These are phyloP conservation scores for Chrysoporthe deuterocubensis DNA, from an alignment of 2,329 filamentous ascomycete genomes.

Conservation along the genomic window DNA sequence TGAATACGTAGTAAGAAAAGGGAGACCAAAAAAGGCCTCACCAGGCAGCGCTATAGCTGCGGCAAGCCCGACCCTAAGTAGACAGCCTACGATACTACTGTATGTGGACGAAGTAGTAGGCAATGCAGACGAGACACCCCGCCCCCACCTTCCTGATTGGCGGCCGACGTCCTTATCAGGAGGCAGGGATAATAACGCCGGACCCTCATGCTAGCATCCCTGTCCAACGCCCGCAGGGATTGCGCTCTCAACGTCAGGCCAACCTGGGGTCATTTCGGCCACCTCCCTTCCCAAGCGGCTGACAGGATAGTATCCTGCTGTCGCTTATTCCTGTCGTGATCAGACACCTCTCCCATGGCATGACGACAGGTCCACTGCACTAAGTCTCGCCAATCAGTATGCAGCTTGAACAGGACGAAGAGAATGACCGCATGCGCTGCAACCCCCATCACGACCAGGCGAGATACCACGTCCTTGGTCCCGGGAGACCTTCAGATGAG, in stretches of 20 bases:
- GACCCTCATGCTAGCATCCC: background rate
- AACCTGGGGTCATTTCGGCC: background rate
- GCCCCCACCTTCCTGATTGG: conserved; percentile 5
- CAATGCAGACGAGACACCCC: background rate
- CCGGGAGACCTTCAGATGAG: background rate
- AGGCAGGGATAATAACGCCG: background rate
- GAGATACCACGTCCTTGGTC: background rate
- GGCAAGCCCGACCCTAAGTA: background rate
- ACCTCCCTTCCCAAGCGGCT: no score
- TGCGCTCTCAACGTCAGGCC: background rate
- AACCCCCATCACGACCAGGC: background rate
- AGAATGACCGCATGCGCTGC: background rate
- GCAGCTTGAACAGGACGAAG: no score
- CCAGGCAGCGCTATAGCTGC: background rate
- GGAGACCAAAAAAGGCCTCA: background rate
- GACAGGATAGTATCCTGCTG: no score
- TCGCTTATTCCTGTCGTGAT: no score
- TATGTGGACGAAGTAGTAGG: background rate
- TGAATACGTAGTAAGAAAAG: no score
- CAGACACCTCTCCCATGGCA: no score
- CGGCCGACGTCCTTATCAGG: background rate
- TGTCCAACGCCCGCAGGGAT: background rate
- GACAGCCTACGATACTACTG: no score
- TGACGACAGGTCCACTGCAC: no score
- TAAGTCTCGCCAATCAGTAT: no score